Conservation (phyloP, 805 yeast genomes). For the Torulaspora microellipsoides region DNA sequence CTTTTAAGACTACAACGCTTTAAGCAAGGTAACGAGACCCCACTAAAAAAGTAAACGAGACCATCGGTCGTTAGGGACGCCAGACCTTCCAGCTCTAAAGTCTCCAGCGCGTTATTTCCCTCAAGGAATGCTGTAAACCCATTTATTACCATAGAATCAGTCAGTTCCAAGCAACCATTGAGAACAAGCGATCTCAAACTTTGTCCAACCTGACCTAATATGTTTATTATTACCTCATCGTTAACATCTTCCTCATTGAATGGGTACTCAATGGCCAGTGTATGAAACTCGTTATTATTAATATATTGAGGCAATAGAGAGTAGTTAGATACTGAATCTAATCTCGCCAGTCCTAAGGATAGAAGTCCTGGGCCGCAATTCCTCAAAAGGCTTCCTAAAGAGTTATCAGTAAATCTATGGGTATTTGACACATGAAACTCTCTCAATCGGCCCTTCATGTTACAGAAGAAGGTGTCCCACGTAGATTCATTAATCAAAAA, state of each 20-base stretch:
- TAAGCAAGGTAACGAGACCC: slow-evolving; percentile 49
- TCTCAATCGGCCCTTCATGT: slow-evolving; percentile 49
- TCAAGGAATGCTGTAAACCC: slow-evolving; percentile 59
- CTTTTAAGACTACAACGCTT: slow-evolving; percentile 57
- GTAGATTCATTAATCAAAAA: slow-evolving; percentile 69
- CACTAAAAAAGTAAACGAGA: slow-evolving; percentile 50
- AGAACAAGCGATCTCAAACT: slow-evolving; percentile 53
- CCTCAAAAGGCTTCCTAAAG: slow-evolving; percentile 57
- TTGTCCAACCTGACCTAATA: slow-evolving; percentile 59
- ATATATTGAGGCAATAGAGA: slow-evolving; percentile 63
- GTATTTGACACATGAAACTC: slow-evolving; percentile 70
- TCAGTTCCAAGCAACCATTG: slow-evolving; percentile 69
- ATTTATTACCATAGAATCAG: slow-evolving; percentile 55
- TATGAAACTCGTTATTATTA: slow-evolving; percentile 40
- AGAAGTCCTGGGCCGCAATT: slow-evolving; percentile 54
- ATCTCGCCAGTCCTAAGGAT: slow-evolving; percentile 56
- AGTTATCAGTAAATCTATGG: slow-evolving; percentile 70
- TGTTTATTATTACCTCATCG: slow-evolving; percentile 60
- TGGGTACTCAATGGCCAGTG: slow-evolving; percentile 67
- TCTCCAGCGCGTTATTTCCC: slow-evolving; percentile 39
- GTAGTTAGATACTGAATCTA: slow-evolving; percentile 69
- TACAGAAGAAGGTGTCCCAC: slow-evolving; percentile 75
- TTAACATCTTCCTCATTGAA: slow-evolving; percentile 56
- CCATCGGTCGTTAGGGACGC: slow-evolving; percentile 71
- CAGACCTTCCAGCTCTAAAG: slow-evolving; percentile 53